phyloP scores from a whole-genome alignment of 257 asterid species.

The Plectranthus barbatus region DNA sequence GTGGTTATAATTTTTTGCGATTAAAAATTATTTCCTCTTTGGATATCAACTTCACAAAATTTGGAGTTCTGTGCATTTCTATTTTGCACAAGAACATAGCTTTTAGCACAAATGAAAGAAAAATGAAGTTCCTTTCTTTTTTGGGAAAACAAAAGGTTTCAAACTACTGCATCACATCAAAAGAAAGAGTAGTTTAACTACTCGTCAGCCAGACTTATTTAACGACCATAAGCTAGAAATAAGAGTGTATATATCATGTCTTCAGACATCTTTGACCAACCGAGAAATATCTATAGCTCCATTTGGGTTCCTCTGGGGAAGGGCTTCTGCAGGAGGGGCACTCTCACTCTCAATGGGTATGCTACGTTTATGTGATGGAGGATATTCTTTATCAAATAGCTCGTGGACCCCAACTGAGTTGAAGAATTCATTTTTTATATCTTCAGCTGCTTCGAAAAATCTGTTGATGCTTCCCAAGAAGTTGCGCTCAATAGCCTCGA shows the following conservation, averaged over 20 bases:
- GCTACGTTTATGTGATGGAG: constrained; percentile 23
- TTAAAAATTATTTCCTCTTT: too few species aligned
- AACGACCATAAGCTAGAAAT: not conserved
- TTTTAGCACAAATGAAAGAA: too few species aligned
- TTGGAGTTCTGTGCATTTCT: too few species aligned
- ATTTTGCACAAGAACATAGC: too few species aligned
- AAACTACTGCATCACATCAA: not conserved
- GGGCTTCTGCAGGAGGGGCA: constrained; percentile 25
- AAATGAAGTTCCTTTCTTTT: too few species aligned
- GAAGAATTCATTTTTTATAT: constrained; percentile 47
- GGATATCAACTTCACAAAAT: too few species aligned
- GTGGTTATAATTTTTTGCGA: too few species aligned
- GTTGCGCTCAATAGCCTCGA: constrained; percentile 61
- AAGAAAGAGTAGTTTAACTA: not conserved
- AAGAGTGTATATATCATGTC: not conserved
- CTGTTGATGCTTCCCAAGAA: constrained; percentile 33
- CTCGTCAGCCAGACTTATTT: not conserved
- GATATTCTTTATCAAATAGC: constrained; percentile 2
- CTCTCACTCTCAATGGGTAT: constrained; percentile 31
- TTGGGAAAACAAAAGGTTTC: not conserved
- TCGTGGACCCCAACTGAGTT: constrained; percentile 30
- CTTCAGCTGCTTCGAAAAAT: constrained; percentile 55
- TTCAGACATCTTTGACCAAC: constrained; percentile 46
- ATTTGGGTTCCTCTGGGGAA: constrained; percentile 24
- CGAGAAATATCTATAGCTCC: constrained; percentile 64